Evolutionary conservation across 2,329 filamentous ascomycete species (phyloP).

Genomic region (Colletotrichum tropicicola): DNA sequence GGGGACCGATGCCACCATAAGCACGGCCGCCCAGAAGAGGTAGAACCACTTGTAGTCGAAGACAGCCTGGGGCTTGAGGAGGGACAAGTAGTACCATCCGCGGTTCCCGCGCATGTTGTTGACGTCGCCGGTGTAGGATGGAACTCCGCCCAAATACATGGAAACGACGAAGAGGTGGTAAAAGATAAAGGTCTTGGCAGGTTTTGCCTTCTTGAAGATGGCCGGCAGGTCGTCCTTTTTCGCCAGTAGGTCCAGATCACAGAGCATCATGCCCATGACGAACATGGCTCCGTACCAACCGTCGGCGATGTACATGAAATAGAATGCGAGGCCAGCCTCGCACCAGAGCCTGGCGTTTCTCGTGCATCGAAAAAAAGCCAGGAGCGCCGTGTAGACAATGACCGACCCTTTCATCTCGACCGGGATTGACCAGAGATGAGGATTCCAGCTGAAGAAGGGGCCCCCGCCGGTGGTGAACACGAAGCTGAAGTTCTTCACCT

Average conservation of each 20-base stretch:
- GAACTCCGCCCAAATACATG: conserved; percentile 44
- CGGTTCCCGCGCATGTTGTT: conserved; percentile 10
- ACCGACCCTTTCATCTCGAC: conserved; percentile 72
- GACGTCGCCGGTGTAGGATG: conserved; percentile 13
- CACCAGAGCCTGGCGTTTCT: conserved; percentile 42
- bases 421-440: conserved; percentile 71
- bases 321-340: conserved; percentile 40
- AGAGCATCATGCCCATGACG: conserved; percentile 33
- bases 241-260: conserved; percentile 52
- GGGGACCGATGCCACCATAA: conserved; percentile 45
- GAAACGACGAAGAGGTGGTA: conserved; percentile 44
- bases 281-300: conserved; percentile 49
- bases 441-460: conserved; percentile 55
- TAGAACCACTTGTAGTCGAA: conserved; percentile 60
- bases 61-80: conserved; percentile 69
- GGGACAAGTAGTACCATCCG: conserved; percentile 42
- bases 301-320: conserved; percentile 44
- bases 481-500: conserved; percentile 53
- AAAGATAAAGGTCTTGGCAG: conserved; percentile 59
- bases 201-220: conserved; percentile 54
- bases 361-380: conserved; percentile 45
- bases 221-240: conserved; percentile 57
- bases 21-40: conserved; percentile 45
- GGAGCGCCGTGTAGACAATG: conserved; percentile 64
- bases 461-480: conserved; percentile 49